These are phyloP conservation scores for Funneliformis geosporum DNA, from an alignment of 192 early-diverging fungal species.

Conservation along the genomic window DNA sequence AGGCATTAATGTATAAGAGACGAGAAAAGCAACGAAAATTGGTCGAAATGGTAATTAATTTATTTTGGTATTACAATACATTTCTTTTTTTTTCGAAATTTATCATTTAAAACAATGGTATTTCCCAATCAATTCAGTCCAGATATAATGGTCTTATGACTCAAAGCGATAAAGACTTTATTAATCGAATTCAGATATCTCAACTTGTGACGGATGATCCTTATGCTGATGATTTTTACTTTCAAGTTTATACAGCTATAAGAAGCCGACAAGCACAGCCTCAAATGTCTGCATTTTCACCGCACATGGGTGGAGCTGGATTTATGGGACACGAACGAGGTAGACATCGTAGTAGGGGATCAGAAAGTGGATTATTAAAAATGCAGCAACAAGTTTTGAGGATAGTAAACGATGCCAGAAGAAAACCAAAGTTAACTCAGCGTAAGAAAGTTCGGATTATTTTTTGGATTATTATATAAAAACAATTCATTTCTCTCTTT, in stretches of 20 bases:
- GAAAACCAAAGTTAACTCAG: constrained; percentile 81
- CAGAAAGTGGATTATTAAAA: constrained; percentile 58
- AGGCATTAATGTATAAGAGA: constrained; percentile 38
- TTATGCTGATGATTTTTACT: constrained; percentile 94
- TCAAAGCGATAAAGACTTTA: constrained; percentile 90
- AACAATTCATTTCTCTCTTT: too few species aligned
- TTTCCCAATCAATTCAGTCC: constrained; percentile 50
- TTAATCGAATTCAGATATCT: constrained; percentile 91
- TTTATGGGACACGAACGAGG: constrained; percentile 44
- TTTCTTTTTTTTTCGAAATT: background rate
- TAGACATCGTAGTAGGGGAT: constrained; percentile 42
- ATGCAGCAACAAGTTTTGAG: constrained; percentile 98
- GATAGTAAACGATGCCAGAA: constrained; percentile 90
- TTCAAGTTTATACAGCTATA: constrained; percentile 83
- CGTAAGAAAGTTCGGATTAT: constrained; percentile 45
- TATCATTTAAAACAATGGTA: background rate
- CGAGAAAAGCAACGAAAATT: constrained; percentile 35
- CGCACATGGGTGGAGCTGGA: constrained; percentile 34
- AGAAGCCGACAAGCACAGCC: constrained; percentile 51
- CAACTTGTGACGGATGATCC: constrained; percentile 95
- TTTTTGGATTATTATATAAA: background rate
- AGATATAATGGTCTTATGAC: constrained; percentile 90
- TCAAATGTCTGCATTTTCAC: constrained; percentile 34
- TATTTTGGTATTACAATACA: background rate
- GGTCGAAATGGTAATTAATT: constrained; percentile 29